These are phyloP conservation scores for Quercus phellos DNA, from an alignment of 331 rosid species.

Conservation along the genomic window DNA sequence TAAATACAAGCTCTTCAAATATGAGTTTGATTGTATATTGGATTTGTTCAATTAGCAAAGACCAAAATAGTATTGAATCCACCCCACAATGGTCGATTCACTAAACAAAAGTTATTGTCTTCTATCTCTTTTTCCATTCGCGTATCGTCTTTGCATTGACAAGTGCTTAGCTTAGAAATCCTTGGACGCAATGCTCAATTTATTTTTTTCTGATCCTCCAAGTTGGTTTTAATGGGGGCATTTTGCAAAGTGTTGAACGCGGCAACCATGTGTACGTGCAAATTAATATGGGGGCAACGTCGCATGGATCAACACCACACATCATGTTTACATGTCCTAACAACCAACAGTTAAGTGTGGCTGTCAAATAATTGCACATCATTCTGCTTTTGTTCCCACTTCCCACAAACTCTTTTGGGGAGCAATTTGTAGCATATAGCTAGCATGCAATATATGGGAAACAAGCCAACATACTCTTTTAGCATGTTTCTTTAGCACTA, in stretches of 20 bases:
- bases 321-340: conserved; percentile 18
- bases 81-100: too few species aligned
- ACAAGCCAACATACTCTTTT: conserved; percentile 35
- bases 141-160: conserved; percentile 1
- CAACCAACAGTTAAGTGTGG: conserved; percentile 33
- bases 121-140: background rate
- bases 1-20: too few species aligned
- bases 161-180: conserved; percentile 13
- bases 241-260: conserved; percentile 13
- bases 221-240: conserved; percentile 8
- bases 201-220: background rate
- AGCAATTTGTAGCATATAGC: conserved; percentile 20
- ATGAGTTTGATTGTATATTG: too few species aligned
- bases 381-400: conserved; percentile 38
- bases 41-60: too few species aligned
- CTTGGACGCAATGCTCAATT: conserved; percentile 21
- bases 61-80: too few species aligned
- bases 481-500: conserved; percentile 26
- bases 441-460: conserved; percentile 19
- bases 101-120: too few species aligned
- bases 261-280: conserved; percentile 34
- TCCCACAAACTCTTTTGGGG: conserved; percentile 22
- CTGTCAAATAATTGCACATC: conserved; percentile 44
- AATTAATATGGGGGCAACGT: conserved; percentile 20
- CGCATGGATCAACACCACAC: conserved; percentile 21